A percentile compares a stretch with the other conserved stretches of the same genome.
Evolutionary conservation across 345 rosid genomes (phyloP).

Genomic region (Toxicodendron radicans): DNA sequence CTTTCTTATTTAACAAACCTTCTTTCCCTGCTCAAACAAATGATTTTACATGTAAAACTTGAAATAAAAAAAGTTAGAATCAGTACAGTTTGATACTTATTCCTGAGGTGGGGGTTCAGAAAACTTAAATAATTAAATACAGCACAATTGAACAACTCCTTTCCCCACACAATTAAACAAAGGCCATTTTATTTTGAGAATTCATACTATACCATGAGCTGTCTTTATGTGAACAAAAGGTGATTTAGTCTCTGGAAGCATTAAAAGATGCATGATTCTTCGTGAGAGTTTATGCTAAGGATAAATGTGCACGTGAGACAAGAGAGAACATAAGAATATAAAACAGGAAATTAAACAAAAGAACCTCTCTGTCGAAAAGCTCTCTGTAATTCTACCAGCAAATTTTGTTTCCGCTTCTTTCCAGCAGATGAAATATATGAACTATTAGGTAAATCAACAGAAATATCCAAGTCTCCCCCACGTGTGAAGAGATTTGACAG

Average conservation of each 20-base stretch:
- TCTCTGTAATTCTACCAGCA: conserved; percentile 54
- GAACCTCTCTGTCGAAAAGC: conserved; percentile 65
- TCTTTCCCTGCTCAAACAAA: background rate
- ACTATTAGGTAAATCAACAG: conserved; percentile 55
- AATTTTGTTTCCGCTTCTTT: conserved; percentile 59
- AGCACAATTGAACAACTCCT: too few relatives aligned
- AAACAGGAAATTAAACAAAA: conserved; percentile 1
- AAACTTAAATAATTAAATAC: background rate
- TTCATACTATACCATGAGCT: too few relatives aligned
- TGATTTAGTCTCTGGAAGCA: background rate
- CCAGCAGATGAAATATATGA: conserved; percentile 61
- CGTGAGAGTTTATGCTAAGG: background rate
- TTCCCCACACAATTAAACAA: too few relatives aligned
- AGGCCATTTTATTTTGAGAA: background rate
- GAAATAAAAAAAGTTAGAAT: background rate
- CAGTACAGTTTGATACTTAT: background rate
- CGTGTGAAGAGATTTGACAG: conserved; percentile 78
- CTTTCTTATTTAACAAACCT: background rate
- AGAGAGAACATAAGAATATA: background rate
- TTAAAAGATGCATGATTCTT: background rate
- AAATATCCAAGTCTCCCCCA: conserved; percentile 84
- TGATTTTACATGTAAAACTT: background rate
- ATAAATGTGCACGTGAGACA: background rate
- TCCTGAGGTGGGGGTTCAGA: too few relatives aligned
- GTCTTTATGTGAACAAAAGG: background rate